Evolutionary conservation across 371 early-diverging fungal genomes (phyloP), one percentile per base, ranked within the genome.

Genomic region (Mortierella sp.): DNA sequence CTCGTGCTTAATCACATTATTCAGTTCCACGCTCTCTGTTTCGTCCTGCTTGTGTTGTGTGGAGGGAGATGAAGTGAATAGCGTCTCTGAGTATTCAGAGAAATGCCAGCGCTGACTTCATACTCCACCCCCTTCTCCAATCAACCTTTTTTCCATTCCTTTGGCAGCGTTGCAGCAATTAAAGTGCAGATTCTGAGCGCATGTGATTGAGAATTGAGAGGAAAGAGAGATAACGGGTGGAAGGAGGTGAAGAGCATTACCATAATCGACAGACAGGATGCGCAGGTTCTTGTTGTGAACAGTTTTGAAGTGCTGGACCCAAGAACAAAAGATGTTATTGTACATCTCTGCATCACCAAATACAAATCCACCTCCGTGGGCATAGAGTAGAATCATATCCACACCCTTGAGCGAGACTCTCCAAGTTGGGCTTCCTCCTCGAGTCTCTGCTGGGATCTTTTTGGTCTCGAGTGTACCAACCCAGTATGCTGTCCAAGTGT

Each of bases 311-410:
- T 81, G 81, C 24, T 81, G 37, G 14, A 81, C 81, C 81, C 81
- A 81, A 2, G 81, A 81, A 30, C 76, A 75, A 62, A 81, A 75
- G 70, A 81, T 81, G 64, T 81, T 81, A 70, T 81, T 81, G 47
- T 81, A 81, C 81, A 81, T 81, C 67, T 81, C 81, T 26, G 81
- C 81, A 63, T 81, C 81, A 9, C 81, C 81, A 69, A 75, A 81
- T 66, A 81, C 76, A 39, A 81, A 81, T 12, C 81, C 81, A 16
- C 81, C 81, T 47, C 81, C 81, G 59, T 81, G 81, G 11, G 81
- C 81, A 54, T 81, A 81, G 30, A 81, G 47, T 70, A 81, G 72
- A 49, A 81, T 81, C 12, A 81, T 72, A 18, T 81, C 81, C 1
- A 75, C 76, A 28, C 81, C 81, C 65, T 81, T 81, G 61, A 81